Base-by-base conservation (phyloP, 441 rosid species). In the Erodium moschatum region DNA sequence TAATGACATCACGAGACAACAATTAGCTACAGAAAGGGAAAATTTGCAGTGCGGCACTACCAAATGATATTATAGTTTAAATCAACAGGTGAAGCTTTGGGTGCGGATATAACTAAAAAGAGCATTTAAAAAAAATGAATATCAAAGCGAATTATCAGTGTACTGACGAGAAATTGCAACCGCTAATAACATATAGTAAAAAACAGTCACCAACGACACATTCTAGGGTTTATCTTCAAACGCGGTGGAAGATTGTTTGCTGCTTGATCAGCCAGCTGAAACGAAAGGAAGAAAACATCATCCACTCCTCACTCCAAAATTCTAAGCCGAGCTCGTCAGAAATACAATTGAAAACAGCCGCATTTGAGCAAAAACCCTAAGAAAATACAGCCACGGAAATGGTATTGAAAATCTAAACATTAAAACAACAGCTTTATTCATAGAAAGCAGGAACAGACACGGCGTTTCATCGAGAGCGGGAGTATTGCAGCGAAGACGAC, bases 291-390 rank as follows among this genome's bases (percentile, higher is more conserved):
- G 7, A 60, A 9, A 60, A 60, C 31, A 20, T 1, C 27, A 20
- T 31, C 35, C 35, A 10, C 33, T 19, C 46, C 12, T 60, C 31
- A 60, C 64, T 20, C 29, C 12, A 21, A 60, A 4, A 60, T 8
- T 20, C 29, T 10, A 11, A 24, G 9, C 64, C 64, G 35, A 31
- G 4, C 35, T 31, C 35, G 35, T 31, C 35, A 31, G 35, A 3
- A 24, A 20, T 2, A 12, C 20, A 60, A 20, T 60, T 60, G 64
- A 60, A 8, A 12, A 24, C 29, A 60, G 5, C 12, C 13, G 64
- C 64, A 60, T 60, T 60, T 12, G 64, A 29, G 33, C 33, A 29
- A 18, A 60, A 60, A 60, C 64, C 33, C 64, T 60, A 60, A 60
- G 1, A 21, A 60, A 4, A 8, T n/a, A 42, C 13, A 12, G 40